phyloP scores from a whole-genome alignment of 306 rosid genomes.

The Carpinus viminea region DNA sequence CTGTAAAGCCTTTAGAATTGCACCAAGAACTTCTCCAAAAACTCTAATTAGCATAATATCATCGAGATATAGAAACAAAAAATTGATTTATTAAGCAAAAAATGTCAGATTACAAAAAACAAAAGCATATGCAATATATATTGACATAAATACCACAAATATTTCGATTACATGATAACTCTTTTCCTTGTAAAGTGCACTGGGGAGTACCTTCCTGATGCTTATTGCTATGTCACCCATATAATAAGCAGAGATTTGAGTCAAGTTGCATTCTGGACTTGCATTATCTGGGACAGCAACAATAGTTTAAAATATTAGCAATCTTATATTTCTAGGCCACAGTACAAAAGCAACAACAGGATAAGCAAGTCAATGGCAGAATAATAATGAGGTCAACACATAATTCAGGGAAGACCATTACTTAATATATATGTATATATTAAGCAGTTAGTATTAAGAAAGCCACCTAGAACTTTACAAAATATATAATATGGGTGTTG shows the following conservation, averaged over 20 bases:
- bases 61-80: background rate
- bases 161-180: background rate
- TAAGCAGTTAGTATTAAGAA: too few species aligned
- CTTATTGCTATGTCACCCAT: constrained; percentile 93
- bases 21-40: constrained; percentile 3
- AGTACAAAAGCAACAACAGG: too few species aligned
- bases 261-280: constrained; percentile 78
- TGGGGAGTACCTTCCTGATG: constrained; percentile 75
- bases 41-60: background rate
- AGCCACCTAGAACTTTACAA: too few species aligned
- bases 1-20: background rate
- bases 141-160: background rate
- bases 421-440: too few species aligned
- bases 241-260: constrained; percentile 71
- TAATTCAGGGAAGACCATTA: background rate
- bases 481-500: too few species aligned
- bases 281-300: constrained; percentile 60
- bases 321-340: constrained; percentile 7
- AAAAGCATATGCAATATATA: background rate
- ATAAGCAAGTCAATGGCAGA: background rate
- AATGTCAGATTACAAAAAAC: background rate
- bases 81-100: background rate
- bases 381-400: background rate
- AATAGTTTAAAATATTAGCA: constrained; percentile 10
- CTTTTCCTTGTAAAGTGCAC: background rate